These are phyloP conservation scores for Dendrothele bispora DNA, from an alignment of 768 basidiomycete species.

Conservation along the genomic window DNA sequence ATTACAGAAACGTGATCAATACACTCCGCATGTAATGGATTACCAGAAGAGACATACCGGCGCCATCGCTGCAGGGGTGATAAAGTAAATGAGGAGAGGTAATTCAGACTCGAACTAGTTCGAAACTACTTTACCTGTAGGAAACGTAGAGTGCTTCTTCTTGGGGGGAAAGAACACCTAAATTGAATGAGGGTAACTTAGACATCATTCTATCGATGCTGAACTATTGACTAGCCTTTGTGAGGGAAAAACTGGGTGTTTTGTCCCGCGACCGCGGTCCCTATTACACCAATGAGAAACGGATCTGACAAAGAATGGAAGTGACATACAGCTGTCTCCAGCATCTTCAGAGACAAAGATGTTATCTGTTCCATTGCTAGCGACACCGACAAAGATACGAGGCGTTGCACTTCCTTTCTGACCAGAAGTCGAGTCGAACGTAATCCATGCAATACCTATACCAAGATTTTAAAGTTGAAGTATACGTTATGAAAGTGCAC, in stretches of 20 bases:
- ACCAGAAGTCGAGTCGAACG: conserved; percentile 59
- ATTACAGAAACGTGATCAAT: too few species aligned
- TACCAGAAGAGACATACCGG: too few species aligned
- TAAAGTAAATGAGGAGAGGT: not conserved
- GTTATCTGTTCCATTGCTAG: conserved; percentile 51
- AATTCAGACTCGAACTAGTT: too few species aligned
- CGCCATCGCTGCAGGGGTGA: conserved; percentile 57
- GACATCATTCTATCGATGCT: too few species aligned
- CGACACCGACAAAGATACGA: conserved; percentile 69
- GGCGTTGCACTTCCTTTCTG: conserved; percentile 50
- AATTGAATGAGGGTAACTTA: too few species aligned
- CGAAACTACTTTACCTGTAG: conserved; percentile 59
- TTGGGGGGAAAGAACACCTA: conserved; percentile 58
- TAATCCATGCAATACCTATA: conserved; percentile 61
- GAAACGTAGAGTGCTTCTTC: conserved; percentile 61
- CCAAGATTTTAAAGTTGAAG: conserved; percentile 25
- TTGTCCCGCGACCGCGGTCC: conserved; percentile 57
- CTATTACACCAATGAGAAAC: conserved; percentile 23
- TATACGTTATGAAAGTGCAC: too few species aligned
- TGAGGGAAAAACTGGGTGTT: conserved; percentile 60
- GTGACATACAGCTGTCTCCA: conserved; percentile 51
- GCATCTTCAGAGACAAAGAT: conserved; percentile 57
- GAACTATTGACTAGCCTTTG: too few species aligned
- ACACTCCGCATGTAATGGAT: too few species aligned
- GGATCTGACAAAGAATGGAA: not conserved